Evolutionary conservation across 176 grass and related monocot genomes (phyloP).

Genomic region (Urochloa ruziziensis): DNA sequence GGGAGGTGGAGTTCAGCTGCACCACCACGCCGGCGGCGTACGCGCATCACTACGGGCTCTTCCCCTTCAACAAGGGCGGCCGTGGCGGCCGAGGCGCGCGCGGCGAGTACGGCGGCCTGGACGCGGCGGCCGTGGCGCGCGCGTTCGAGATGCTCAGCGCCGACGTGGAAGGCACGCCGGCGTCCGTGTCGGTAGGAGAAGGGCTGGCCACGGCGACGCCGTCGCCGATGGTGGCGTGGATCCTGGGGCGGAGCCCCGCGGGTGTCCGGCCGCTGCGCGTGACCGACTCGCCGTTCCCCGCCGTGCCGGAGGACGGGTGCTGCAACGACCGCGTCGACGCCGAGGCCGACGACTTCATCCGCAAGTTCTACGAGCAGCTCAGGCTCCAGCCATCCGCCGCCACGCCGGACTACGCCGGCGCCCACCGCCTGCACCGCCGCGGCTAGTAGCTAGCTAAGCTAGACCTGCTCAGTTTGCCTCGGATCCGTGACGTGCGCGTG

Average conservation of each 20-base stretch:
- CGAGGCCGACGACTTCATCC: constrained; percentile 86
- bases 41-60: constrained; percentile 36
- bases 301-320: constrained; percentile 50
- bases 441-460: neutral
- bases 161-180: constrained; percentile 43
- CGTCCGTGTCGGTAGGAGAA: neutral
- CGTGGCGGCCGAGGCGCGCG: neutral
- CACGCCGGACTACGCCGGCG: constrained; percentile 16
- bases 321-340: constrained; percentile 53
- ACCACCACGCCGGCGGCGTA: constrained; percentile 68
- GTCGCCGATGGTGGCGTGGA: constrained; percentile 64
- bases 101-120: constrained; percentile 31
- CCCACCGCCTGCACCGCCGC: neutral
- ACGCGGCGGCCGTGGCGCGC: constrained; percentile 61
- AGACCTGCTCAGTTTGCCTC: neutral
- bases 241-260: constrained; percentile 60
- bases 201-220: constrained; percentile 39
- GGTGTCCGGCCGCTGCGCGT: constrained; percentile 67
- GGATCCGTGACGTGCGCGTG: neutral
- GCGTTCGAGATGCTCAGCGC: constrained; percentile 78
- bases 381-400: constrained; percentile 59
- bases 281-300: constrained; percentile 88
- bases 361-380: constrained; percentile 85
- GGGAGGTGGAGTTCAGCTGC: constrained; percentile 95
- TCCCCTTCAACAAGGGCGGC: constrained; percentile 12